A percentile compares a stretch with the other conserved stretches of the same genome.
These are phyloP conservation scores for Choanephora cucurbitarum DNA, from an alignment of 371 early-diverging fungal genomes.

Conservation along the genomic window DNA sequence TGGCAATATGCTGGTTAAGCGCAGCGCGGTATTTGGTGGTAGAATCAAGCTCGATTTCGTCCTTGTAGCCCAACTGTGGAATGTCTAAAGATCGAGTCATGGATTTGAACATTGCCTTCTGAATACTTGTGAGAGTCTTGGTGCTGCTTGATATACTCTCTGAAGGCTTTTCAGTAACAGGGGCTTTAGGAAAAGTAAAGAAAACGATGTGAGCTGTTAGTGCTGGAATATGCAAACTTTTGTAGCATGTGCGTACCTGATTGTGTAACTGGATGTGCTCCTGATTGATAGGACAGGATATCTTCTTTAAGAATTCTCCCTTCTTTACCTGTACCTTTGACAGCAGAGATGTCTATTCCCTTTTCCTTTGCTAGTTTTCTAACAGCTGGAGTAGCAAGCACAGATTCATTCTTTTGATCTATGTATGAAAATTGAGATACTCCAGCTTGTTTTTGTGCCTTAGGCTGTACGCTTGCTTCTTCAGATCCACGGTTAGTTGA, in stretches of 20 bases:
- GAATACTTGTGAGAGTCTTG: conserved; percentile 74
- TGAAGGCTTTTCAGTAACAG: too few relatives aligned
- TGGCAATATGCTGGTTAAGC: conserved; percentile 66
- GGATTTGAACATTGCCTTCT: conserved; percentile 95
- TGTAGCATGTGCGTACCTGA: conserved; percentile 17
- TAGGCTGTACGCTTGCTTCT: too few relatives aligned
- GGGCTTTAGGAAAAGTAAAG: neutral
- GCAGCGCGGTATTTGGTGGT: conserved; percentile 63
- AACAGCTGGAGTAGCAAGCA: conserved; percentile 90
- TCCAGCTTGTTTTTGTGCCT: neutral
- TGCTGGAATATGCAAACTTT: conserved; percentile 31
- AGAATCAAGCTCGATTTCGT: conserved; percentile 83
- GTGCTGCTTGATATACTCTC: conserved; percentile 14
- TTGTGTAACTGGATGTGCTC: neutral
- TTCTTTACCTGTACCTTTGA: conserved; percentile 83
- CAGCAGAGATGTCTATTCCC: conserved; percentile 69
- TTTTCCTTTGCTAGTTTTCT: conserved; percentile 85
- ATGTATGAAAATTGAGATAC: neutral
- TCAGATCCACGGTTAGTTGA: neutral
- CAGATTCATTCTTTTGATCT: conserved; percentile 1
- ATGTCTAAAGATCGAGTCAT: conserved; percentile 93
- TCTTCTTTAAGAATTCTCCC: conserved; percentile 94
- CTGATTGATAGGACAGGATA: conserved; percentile 61
- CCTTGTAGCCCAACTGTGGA: conserved; percentile 95
- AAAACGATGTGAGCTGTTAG: too few relatives aligned